Conservation (phyloP, 805 yeast species). For the Cyberlindnera galapagoensis region DNA sequence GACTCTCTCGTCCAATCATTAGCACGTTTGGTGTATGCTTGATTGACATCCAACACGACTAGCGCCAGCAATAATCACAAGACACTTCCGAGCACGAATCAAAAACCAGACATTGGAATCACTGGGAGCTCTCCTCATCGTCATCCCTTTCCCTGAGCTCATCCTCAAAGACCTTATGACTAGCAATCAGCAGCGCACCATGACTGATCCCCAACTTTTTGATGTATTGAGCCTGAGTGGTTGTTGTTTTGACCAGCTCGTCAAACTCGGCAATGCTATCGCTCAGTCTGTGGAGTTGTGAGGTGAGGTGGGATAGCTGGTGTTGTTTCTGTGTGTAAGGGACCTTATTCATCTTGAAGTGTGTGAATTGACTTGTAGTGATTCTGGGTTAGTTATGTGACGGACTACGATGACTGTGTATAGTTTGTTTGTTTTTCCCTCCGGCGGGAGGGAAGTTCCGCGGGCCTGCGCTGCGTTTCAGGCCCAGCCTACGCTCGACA, state of each 20-base stretch:
- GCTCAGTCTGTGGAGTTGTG: conserved; percentile 50
- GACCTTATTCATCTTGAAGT: too few relatives aligned
- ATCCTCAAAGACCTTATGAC: conserved; percentile 24
- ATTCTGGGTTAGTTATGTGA: background rate
- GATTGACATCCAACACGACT: too few relatives aligned
- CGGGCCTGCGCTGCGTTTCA: too few relatives aligned
- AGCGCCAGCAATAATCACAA: too few relatives aligned
- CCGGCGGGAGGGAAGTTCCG: too few relatives aligned
- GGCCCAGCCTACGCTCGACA: too few relatives aligned
- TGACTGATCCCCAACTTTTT: conserved; percentile 51
- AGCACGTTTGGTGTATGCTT: too few relatives aligned
- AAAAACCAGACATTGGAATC: too few relatives aligned
- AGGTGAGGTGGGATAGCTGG: conserved; percentile 44
- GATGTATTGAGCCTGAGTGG: conserved; percentile 45
- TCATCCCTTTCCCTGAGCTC: conserved; percentile 18
- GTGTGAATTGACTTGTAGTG: conserved; percentile 1
- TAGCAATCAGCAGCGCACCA: conserved; percentile 38
- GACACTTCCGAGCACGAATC: too few relatives aligned
- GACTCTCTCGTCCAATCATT: too few relatives aligned
- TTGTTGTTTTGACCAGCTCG: conserved; percentile 41
- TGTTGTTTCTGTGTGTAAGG: conserved; percentile 29
- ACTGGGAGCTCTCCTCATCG: too few relatives aligned
- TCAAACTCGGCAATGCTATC: conserved; percentile 50
- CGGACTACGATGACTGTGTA: too few relatives aligned
- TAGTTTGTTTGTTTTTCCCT: conserved; percentile 3